Conservation (phyloP, 1,284 basidiomycete genomes). For the Rhodotorula sp. region DNA sequence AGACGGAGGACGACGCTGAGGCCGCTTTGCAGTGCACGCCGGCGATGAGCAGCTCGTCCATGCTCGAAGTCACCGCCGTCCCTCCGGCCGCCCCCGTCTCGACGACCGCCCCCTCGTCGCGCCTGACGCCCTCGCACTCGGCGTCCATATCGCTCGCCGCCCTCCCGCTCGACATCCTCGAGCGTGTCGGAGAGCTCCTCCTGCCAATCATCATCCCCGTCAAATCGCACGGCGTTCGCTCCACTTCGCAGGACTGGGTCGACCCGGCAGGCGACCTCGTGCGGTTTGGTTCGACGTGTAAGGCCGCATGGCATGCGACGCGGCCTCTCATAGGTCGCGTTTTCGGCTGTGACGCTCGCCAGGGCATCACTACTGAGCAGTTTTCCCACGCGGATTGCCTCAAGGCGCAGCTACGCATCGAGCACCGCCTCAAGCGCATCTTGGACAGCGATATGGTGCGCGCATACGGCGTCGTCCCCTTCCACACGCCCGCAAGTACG, state of each 20-base stretch:
- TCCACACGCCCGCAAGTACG: background rate
- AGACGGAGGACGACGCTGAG: background rate
- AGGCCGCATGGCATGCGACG: background rate
- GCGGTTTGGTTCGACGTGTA: conserved; percentile 11
- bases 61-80: background rate
- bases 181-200: conserved; percentile 11
- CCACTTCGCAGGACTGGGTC: conserved; percentile 1
- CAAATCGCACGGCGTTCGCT: background rate
- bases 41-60: background rate
- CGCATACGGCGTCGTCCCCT: background rate
- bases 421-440: background rate
- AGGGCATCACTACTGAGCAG: no score
- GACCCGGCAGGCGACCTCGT: background rate
- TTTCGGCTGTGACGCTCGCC: background rate
- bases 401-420: background rate
- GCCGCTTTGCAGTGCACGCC: background rate
- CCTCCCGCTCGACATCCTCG: conserved; percentile 23
- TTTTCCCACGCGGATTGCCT: background rate
- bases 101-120: background rate
- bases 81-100: background rate
- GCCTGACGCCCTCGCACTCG: background rate
- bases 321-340: background rate
- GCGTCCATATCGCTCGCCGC: conserved; percentile 11
- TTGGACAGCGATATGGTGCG: background rate
- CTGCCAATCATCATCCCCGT: background rate